These are phyloP conservation scores for Yamadazyma dushanensis DNA, from an alignment of 1,139 yeast genomes.

Conservation along the genomic window DNA sequence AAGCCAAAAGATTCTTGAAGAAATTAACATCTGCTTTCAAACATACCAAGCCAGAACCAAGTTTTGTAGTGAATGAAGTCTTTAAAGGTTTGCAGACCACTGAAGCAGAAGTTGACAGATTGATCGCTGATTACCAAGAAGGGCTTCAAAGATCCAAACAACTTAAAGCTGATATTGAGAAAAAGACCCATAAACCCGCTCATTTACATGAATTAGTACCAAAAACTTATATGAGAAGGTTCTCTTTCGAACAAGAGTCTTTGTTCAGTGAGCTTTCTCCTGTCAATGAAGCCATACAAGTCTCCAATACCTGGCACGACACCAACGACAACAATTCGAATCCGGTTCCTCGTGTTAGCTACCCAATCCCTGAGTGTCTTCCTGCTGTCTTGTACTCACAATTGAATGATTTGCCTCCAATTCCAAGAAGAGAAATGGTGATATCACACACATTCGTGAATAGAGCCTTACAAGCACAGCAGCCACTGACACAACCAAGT, in stretches of 20 bases:
- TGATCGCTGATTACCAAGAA: neutral
- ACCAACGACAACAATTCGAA: neutral
- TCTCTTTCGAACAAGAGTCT: neutral
- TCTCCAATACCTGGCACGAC: neutral
- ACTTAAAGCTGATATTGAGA: too few relatives aligned
- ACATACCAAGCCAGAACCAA: neutral
- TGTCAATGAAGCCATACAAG: neutral
- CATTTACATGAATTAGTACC: neutral
- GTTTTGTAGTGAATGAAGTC: neutral
- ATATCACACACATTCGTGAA: neutral
- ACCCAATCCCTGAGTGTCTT: neutral
- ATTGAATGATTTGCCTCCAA: neutral
- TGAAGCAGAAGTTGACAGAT: neutral
- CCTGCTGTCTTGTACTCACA: slow-evolving; percentile 1
- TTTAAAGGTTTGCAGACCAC: neutral
- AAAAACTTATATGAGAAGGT: neutral
- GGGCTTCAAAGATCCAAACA: neutral
- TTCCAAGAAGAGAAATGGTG: neutral
- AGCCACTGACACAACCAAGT: neutral
- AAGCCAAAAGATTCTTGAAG: too few relatives aligned
- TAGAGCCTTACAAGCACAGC: neutral
- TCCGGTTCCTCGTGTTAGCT: neutral
- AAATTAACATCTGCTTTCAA: too few relatives aligned
- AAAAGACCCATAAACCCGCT: too few relatives aligned
- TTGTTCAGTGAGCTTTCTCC: neutral